Evolutionary conservation across 2,329 filamentous ascomycete genomes (phyloP).

Genomic region (Pezicula neosporulosa): DNA sequence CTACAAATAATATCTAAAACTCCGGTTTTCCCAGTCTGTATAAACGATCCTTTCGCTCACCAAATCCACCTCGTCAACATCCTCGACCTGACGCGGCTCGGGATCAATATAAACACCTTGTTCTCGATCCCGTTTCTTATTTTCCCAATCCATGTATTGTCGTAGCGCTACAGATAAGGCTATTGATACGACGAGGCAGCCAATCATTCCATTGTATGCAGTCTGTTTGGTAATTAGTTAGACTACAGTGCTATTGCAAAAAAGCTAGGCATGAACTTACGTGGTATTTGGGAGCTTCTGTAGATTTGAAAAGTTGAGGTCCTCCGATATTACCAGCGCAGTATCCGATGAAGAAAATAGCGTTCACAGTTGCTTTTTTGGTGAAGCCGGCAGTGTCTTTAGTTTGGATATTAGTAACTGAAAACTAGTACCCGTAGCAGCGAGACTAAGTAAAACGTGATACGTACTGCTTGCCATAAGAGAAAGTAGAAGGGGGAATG

Average conservation of each 20-base stretch:
- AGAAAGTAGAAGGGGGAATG: constrained; percentile 22
- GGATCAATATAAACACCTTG: constrained; percentile 11
- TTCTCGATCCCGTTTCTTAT: constrained; percentile 13
- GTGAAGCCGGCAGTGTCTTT: constrained; percentile 49
- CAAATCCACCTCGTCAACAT: constrained; percentile 8
- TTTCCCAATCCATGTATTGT: constrained; percentile 14
- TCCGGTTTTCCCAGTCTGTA: constrained; percentile 16
- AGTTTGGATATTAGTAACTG: constrained; percentile 46
- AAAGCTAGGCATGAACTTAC: constrained; percentile 1
- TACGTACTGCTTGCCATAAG: constrained; percentile 44
- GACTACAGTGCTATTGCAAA: neutral
- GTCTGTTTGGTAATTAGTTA: neutral
- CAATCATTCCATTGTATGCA: constrained; percentile 1
- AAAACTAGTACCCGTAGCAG: constrained; percentile 49
- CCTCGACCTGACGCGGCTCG: constrained; percentile 6
- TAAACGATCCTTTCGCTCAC: constrained; percentile 8
- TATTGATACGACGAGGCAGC: neutral
- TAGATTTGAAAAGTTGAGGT: constrained; percentile 14
- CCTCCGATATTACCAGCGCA: constrained; percentile 49
- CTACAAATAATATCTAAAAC: constrained; percentile 14
- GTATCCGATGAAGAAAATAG: constrained; percentile 47
- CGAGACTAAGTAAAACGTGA: neutral
- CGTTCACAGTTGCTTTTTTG: constrained; percentile 45
- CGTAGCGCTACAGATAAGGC: constrained; percentile 5
- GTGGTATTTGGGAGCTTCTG: constrained; percentile 12